phyloP scores from a whole-genome alignment of 2,329 filamentous ascomycete species.

The Aspergillus phoenicis region DNA sequence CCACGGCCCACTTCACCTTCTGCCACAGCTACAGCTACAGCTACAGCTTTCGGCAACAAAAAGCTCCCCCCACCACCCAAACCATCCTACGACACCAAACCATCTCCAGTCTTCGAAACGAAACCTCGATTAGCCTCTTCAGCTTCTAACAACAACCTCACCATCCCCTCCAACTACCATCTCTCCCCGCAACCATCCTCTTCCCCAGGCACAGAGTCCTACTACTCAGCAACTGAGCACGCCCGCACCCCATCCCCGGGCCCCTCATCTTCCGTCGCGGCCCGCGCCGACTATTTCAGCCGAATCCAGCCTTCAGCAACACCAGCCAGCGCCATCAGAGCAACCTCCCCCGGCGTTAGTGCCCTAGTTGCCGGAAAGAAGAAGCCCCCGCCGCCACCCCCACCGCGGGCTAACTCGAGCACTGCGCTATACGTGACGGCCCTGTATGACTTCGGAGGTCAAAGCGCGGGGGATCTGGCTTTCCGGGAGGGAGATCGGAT shows the following conservation, averaged over 20 bases:
- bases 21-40: too few species aligned
- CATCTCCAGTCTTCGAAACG: slow-evolving; percentile 11
- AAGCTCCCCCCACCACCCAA: slow-evolving; percentile 24
- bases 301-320: slow-evolving; percentile 29
- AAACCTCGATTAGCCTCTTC: slow-evolving; percentile 22
- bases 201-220: slow-evolving; percentile 13
- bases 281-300: slow-evolving; percentile 46
- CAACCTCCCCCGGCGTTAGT: not conserved
- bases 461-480: slow-evolving; percentile 68
- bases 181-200: slow-evolving; percentile 14
- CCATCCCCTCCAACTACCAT: slow-evolving; percentile 5
- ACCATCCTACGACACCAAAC: slow-evolving; percentile 10
- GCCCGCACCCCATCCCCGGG: slow-evolving; percentile 32
- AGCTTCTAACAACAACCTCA: slow-evolving; percentile 11
- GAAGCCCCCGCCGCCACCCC: slow-evolving; percentile 74
- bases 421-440: slow-evolving; percentile 65
- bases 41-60: too few species aligned
- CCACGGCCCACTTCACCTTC: slow-evolving; percentile 9
- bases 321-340: slow-evolving; percentile 30
- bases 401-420: slow-evolving; percentile 59
- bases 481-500: slow-evolving; percentile 80
- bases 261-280: slow-evolving; percentile 40
- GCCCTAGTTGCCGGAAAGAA: slow-evolving; percentile 59
- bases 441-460: slow-evolving; percentile 72
- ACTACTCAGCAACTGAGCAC: slow-evolving; percentile 32